Evolutionary conservation across 495 filamentous ascomycete species (phyloP), one percentile per base, ranked within the genome.

Genomic region (Hypoxylon subgilvum): DNA sequence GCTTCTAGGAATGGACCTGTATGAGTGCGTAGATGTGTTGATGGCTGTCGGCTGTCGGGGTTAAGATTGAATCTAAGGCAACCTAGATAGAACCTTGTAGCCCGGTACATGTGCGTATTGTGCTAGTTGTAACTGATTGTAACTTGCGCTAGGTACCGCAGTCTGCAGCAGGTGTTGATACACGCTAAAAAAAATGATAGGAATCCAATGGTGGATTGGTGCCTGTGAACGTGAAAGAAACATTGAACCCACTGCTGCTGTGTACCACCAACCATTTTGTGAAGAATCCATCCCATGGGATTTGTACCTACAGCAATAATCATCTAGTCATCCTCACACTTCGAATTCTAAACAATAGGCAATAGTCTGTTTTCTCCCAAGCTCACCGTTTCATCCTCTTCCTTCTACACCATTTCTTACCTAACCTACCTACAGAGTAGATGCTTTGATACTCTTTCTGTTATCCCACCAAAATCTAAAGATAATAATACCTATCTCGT

Each of bases 161-260:
- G 27, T 30, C 27, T 30, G 27, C 10, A 30, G 10, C n/a, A n/a
- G n/a, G n/a, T n/a, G 28, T 54, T 34, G 58, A 60, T 35, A 14
- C 41, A 35, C 48, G 48, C 56, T 60, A 60, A 60, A 28, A 34
- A 5, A 10, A 10, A 30, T 30, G 7, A 3, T 34, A 12, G 34
- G 22, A 58, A 58, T 58, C 55, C 46, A 58, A 51, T 58, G 35
- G 27, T 52, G 56, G 56, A 35, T 47, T 41, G 43, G 48, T 53
- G 40, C 41, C 46, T 51, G 42, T 38, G 48, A 53, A 60, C 41
- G 40, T 59, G 41, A 52, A 60, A 40, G 41, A n/a, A n/a, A n/a
- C n/a, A n/a, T n/a, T n/a, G n/a, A n/a, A 34, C 32, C 56, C 23
- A 32, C 30, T 53, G 19, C 48, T 27, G 30, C 56, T 35, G 23